Evolutionary conservation across 345 rosid species (phyloP).

Genomic region (Jatropha curcas): DNA sequence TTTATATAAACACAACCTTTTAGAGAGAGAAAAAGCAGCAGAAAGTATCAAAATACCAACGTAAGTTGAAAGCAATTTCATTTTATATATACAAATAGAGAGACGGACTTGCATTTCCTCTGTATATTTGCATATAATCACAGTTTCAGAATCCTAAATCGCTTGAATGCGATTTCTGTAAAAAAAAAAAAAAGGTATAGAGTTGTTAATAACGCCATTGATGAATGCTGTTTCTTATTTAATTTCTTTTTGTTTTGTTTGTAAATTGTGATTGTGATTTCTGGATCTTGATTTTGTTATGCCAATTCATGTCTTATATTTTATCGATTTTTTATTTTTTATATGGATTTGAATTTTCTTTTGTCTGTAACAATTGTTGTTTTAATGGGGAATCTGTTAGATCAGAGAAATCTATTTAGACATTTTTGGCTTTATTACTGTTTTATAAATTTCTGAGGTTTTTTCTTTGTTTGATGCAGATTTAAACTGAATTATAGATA

Average conservation of each 20-base stretch:
- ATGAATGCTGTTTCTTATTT: neutral
- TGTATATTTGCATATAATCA: neutral
- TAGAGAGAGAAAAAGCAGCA: conserved; percentile 31
- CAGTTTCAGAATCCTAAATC: conserved; percentile 3
- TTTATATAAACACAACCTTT: neutral
- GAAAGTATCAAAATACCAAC: neutral
- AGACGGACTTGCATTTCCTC: neutral
- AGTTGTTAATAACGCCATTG: neutral
- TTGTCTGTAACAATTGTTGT: neutral
- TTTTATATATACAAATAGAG: neutral
- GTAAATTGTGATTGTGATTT: neutral
- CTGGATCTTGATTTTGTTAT: conserved; percentile 16
- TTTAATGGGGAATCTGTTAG: conserved; percentile 10
- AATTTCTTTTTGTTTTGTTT: neutral
- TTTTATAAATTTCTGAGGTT: conserved; percentile 20
- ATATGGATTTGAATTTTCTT: conserved; percentile 14
- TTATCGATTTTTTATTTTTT: conserved; percentile 7
- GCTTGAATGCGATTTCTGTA: conserved; percentile 20
- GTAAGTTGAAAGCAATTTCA: conserved; percentile 16
- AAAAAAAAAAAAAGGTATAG: neutral
- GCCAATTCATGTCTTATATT: conserved; percentile 12
- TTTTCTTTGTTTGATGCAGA: conserved; percentile 25
- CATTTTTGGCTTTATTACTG: neutral
- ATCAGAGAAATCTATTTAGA: conserved; percentile 26
- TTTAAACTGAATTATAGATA: conserved; percentile 20